Evolutionary conservation across 2,329 filamentous ascomycete species (phyloP).

Genomic region (Coniochaeta prunicola): DNA sequence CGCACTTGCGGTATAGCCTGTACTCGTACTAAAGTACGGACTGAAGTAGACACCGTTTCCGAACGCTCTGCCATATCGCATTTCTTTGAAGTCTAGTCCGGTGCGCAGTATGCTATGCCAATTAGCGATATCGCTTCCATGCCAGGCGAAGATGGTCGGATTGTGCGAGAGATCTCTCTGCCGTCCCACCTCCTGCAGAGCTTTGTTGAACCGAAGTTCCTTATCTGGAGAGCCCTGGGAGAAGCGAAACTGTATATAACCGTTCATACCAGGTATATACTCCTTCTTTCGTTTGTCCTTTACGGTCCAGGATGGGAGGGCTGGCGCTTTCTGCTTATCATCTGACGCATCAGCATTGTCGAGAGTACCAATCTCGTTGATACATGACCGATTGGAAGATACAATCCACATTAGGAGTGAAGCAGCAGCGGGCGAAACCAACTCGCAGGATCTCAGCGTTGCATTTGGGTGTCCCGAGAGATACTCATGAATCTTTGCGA

Average conservation of each 20-base stretch:
- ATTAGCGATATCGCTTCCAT: conserved; percentile 68
- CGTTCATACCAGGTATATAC: conserved; percentile 54
- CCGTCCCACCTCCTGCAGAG: conserved; percentile 41
- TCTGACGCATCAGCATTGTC: background rate
- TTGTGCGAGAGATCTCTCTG: conserved; percentile 26
- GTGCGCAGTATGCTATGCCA: conserved; percentile 88
- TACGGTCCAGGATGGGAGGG: conserved; percentile 3
- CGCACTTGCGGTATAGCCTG: conserved; percentile 33
- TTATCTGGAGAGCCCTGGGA: conserved; percentile 85
- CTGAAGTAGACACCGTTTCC: conserved; percentile 83
- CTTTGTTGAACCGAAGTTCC: conserved; percentile 64
- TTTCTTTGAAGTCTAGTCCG: conserved; percentile 65
- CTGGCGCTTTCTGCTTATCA: background rate
- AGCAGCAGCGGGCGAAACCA: conserved; percentile 56
- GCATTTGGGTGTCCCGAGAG: conserved; percentile 31
- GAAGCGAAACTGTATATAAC: conserved; percentile 77
- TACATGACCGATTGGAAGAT: conserved; percentile 81
- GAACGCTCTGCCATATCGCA: conserved; percentile 58
- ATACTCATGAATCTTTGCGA: conserved; percentile 48
- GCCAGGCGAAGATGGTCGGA: conserved; percentile 79
- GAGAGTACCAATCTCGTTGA: conserved; percentile 38
- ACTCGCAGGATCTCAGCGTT: conserved; percentile 36
- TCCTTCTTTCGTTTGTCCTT: conserved; percentile 31
- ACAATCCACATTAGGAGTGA: conserved; percentile 79
- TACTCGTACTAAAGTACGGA: conserved; percentile 46